Evolutionary conservation across 192 early-diverging fungal species (phyloP), one percentile per base, ranked within the genome.

Genomic region (Backusella tuberculispora): DNA sequence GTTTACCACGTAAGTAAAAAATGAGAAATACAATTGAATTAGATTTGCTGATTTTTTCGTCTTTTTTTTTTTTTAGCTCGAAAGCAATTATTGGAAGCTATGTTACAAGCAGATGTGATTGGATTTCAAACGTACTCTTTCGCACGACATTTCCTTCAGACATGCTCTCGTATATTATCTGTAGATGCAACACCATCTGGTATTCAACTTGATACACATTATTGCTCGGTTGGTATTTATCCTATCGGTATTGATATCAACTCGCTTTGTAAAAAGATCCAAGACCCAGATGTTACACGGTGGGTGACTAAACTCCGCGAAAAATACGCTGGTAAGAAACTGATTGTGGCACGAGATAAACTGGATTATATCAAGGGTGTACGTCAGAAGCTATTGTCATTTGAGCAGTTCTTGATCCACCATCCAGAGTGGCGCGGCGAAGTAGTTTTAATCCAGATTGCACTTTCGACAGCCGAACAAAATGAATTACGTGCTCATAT

Each of bases 111-210:
- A 6, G 92, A 94, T 74, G 82, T 98, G 63, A 87, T 98, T 68
- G 97, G 97, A 1, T 94, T 98, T 77, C 91, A 99, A 86, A 98
- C 96, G 6, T 97, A 97, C 74, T 92, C 95, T 1, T 97, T 96
- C 78, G 93, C 93, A 47, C 84, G 93, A 5, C 97, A 99, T 77
- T 97, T 99, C 76, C 83, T 97, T 50, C 90, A 91, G 48, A 94
- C 91, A 14, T 96, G 94, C 74, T 92, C 96, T 6, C 93, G 95
- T 38, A 92, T 99, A 8, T 81, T 99, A 29, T 90, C 94, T 3
- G 80, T 96, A 40, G 95, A 97, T 70, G 90, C 95, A 10, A 92
- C 94, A 19, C 95, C 96, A 8, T 94, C 87, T 38, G 94, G 91
- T 7, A 91, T 97, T 40, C 90, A 94, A 26, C 86, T 95, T 63